Base-by-base conservation (phyloP, 1,284 basidiomycete species). In the Gomphus bonarii region DNA sequence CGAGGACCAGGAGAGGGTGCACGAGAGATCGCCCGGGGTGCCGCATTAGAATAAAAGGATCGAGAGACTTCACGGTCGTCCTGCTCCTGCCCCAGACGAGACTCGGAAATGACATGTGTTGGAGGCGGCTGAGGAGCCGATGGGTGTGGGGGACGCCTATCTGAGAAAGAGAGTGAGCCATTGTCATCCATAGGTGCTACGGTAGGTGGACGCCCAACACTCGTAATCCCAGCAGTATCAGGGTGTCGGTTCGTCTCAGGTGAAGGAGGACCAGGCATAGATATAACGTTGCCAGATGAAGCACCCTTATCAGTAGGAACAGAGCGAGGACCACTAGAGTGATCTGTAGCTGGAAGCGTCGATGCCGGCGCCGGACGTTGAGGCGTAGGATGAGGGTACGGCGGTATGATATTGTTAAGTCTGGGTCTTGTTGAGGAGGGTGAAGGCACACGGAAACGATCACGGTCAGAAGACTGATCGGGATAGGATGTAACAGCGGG, bases 261-360 rank as follows among this genome's bases (percentile, higher is more conserved):
- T 33, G 50, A 22, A 33, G 50, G 53, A 53, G 54, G 38, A 58
- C 55, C 36, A 59, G 50, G 48, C 47, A 50, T 42, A 46, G 50
- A 31, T 50, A 59, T 55, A 58, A 63, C 66, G 46, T 66, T 60
- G 60, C 66, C 56, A 64, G 61, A 60, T 51, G 66, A 61, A 44
- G 69, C 66, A 14, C 74, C 61, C 59, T 74, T 69, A 56, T 76
- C 74, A 67, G 75, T 73, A 20, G 75, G 64, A 56, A 62, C 70
- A n/a, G 70, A 65, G 25, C 67, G 64, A 58, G 66, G 65, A 48
- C 65, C 43, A 51, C 58, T 61, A 48, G 73, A 67, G 57, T 72
- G 72, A 67, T 75, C 70, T 18, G 70, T 61, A 44, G 70, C 62
- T 54, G 64, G 50, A 50, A 62, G 59, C 6, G 55, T 58, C 42